Conservation (phyloP, 495 filamentous ascomycete genomes). For the Lasiosphaeriaceae sp. region DNA sequence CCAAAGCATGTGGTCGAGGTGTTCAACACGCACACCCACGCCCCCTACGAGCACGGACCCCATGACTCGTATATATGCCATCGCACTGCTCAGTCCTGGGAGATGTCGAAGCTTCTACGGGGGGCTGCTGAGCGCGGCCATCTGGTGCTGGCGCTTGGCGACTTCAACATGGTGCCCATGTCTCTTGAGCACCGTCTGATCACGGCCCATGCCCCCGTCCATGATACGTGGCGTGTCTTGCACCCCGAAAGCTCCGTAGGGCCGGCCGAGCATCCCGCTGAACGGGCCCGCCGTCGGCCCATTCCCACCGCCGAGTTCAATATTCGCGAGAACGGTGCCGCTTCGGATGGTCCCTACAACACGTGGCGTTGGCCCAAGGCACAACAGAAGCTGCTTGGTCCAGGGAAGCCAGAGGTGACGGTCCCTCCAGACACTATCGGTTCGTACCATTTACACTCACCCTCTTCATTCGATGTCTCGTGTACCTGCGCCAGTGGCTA, state of each 20-base stretch:
- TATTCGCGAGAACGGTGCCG: constrained; percentile 73
- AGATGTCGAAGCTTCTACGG: constrained; percentile 86
- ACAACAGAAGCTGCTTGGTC: constrained; percentile 53
- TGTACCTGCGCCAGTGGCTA: neutral
- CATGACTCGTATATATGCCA: constrained; percentile 87
- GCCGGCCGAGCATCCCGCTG: constrained; percentile 58
- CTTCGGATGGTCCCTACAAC: constrained; percentile 81
- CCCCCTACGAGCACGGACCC: constrained; percentile 71
- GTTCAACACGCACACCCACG: constrained; percentile 87
- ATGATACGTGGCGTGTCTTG: constrained; percentile 75
- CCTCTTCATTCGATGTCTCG: no score
- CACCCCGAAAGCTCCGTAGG: constrained; percentile 79
- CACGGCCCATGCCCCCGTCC: constrained; percentile 70
- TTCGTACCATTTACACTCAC: no score
- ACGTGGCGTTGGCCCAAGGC: constrained; percentile 86
- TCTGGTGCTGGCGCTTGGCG: constrained; percentile 78
- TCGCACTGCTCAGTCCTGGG: constrained; percentile 93
- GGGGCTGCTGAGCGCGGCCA: constrained; percentile 81
- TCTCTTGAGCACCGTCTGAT: constrained; percentile 86
- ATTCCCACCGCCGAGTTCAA: constrained; percentile 72
- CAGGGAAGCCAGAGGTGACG: constrained; percentile 41
- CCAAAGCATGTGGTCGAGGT: constrained; percentile 75
- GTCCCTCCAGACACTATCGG: constrained; percentile 49
- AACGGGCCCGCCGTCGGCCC: constrained; percentile 51
- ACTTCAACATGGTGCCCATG: constrained; percentile 91